A percentile compares a stretch with the other conserved stretches of the same genome.
Evolutionary conservation across 345 rosid species (phyloP).

Genomic region (Ailanthus altissimus): DNA sequence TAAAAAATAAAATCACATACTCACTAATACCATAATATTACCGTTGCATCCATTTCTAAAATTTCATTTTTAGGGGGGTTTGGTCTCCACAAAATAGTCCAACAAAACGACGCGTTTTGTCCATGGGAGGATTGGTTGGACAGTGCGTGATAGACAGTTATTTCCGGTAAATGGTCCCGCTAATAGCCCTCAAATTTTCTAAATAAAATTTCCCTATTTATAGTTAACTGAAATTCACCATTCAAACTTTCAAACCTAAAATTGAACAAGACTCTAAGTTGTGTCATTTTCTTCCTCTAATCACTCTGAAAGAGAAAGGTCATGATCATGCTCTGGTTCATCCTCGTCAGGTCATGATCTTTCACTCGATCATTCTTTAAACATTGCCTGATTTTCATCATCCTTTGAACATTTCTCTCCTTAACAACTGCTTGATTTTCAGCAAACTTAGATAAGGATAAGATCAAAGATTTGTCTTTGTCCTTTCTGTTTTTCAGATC

Average conservation of each 20-base stretch:
- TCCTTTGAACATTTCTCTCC: slow-evolving; percentile 9
- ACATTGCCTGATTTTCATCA: slow-evolving; percentile 14
- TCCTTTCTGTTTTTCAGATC: not conserved
- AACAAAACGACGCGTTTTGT: not conserved
- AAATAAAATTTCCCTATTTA: slow-evolving; percentile 23
- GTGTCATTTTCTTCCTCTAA: slow-evolving; percentile 21
- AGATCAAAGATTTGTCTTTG: not conserved
- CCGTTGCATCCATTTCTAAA: not conserved
- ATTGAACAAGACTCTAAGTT: slow-evolving; percentile 17
- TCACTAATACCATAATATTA: no score
- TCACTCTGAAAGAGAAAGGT: slow-evolving; percentile 34
- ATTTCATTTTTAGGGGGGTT: not conserved
- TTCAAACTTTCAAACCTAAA: slow-evolving; percentile 34
- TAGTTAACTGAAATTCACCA: slow-evolving; percentile 34
- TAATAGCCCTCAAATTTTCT: slow-evolving; percentile 28
- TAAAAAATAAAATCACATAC: no score
- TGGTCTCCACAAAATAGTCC: not conserved
- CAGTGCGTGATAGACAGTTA: slow-evolving; percentile 48
- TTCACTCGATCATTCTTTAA: slow-evolving; percentile 27
- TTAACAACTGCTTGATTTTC: not conserved
- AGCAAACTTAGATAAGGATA: not conserved
- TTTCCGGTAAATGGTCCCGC: slow-evolving; percentile 39
- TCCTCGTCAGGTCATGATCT: slow-evolving; percentile 53
- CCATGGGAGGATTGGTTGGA: slow-evolving; percentile 11
- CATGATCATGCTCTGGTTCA: slow-evolving; percentile 45